These are phyloP conservation scores for Oehlia diaphana DNA, from an alignment of 192 early-diverging fungal genomes.

Conservation along the genomic window DNA sequence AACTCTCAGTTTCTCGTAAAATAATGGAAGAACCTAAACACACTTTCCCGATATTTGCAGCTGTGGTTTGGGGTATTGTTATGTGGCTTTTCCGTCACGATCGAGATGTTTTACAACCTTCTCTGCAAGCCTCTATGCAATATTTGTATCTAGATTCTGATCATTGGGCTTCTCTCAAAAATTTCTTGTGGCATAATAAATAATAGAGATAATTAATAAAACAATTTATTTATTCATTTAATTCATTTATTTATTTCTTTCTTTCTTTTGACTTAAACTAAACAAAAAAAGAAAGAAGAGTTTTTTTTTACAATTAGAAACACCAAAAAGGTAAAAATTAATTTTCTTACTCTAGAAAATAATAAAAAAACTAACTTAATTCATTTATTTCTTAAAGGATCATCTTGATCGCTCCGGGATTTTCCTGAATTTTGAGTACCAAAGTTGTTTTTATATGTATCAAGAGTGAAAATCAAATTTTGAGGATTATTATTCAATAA, in stretches of 20 bases:
- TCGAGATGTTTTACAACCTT: conserved; percentile 83
- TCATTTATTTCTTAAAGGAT: too few relatives aligned
- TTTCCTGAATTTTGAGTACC: background rate
- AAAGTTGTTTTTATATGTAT: conserved; percentile 32
- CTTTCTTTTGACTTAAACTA: background rate
- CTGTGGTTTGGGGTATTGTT: conserved; percentile 89
- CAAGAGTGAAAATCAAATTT: conserved; percentile 39
- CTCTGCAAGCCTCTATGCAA: conserved; percentile 92
- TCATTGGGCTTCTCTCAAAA: conserved; percentile 71
- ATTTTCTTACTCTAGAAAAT: too few relatives aligned
- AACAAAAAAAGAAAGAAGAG: too few relatives aligned
- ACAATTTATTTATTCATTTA: background rate
- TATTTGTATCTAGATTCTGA: conserved; percentile 93
- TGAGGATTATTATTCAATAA: conserved; percentile 44
- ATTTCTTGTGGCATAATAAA: conserved; percentile 84
- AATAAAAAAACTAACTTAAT: too few relatives aligned
- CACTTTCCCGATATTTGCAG: conserved; percentile 91
- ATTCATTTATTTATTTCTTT: background rate
- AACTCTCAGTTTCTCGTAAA: conserved; percentile 71
- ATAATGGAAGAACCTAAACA: conserved; percentile 72
- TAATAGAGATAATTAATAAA: conserved; percentile 34
- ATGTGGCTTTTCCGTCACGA: conserved; percentile 96
- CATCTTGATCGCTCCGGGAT: too few relatives aligned
- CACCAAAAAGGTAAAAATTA: too few relatives aligned
- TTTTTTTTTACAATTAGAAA: too few relatives aligned